A percentile compares a stretch with the other conserved stretches of the same genome.
Conservation (phyloP, 345 rosid species). For the Brassica nigra region DNA sequence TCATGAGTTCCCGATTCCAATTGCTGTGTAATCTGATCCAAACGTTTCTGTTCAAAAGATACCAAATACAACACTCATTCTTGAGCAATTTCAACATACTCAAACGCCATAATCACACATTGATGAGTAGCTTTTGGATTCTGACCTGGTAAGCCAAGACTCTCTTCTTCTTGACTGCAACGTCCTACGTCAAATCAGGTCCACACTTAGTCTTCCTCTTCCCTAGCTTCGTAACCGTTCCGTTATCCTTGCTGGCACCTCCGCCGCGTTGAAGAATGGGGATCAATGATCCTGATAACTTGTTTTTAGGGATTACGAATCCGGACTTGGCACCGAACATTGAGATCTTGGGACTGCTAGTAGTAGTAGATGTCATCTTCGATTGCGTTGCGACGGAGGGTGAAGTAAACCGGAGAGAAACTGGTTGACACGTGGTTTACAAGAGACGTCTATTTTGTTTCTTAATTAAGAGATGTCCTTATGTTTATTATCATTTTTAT, state of each 20-base stretch:
- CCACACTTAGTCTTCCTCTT: slow-evolving; percentile 91
- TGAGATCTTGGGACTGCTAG: slow-evolving; percentile 58
- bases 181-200: slow-evolving; percentile 67
- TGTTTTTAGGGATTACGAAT: slow-evolving; percentile 91
- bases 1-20: slow-evolving; percentile 62
- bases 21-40: slow-evolving; percentile 70
- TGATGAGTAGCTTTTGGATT: not conserved
- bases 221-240: slow-evolving; percentile 46
- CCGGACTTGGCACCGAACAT: slow-evolving; percentile 79
- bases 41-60: slow-evolving; percentile 82
- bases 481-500: too few species aligned
- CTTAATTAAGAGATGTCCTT: too few species aligned
- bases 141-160: slow-evolving; percentile 86
- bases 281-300: slow-evolving; percentile 79
- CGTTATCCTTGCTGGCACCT: slow-evolving; percentile 42
- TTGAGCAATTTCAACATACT: not conserved
- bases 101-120: not conserved
- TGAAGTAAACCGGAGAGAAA: too few species aligned
- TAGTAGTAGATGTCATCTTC: slow-evolving; percentile 41
- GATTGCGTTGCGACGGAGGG: not conserved
- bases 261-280: slow-evolving; percentile 63
- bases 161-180: slow-evolving; percentile 59
- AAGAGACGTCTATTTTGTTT: too few species aligned
- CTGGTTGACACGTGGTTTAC: too few species aligned
- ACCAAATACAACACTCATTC: not conserved